Evolutionary conservation across 108 stramenopile genomes (phyloP).

Genomic region (Fistulifera pelliculosa): DNA sequence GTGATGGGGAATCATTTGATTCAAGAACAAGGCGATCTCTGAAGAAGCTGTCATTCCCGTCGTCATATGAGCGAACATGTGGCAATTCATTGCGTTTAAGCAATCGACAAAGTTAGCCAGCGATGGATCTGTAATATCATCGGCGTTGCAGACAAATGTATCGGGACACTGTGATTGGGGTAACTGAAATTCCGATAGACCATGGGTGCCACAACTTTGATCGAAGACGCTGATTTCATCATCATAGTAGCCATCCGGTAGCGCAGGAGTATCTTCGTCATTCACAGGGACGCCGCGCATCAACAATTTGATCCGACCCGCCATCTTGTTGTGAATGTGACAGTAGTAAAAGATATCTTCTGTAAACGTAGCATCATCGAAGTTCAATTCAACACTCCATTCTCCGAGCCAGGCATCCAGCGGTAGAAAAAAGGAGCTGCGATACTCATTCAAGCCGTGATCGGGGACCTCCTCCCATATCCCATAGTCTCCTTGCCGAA

Average conservation of each 20-base stretch:
- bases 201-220: constrained; percentile 62
- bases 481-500: constrained; percentile 28
- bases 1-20: constrained; percentile 82
- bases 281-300: constrained; percentile 30
- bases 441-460: constrained; percentile 80
- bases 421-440: constrained; percentile 75
- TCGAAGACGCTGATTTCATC: constrained; percentile 33
- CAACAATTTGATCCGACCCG: constrained; percentile 43
- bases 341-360: constrained; percentile 91
- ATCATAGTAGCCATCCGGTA: constrained; percentile 51
- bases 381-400: constrained; percentile 53
- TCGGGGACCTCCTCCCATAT: constrained; percentile 27
- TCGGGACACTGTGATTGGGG: constrained; percentile 42
- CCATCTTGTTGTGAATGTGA: constrained; percentile 44
- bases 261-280: constrained; percentile 18
- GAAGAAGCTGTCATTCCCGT: constrained; percentile 14
- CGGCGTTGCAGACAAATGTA: constrained; percentile 37
- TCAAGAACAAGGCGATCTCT: constrained; percentile 44
- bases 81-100: constrained; percentile 22
- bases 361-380: constrained; percentile 30
- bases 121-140: neutral
- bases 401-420: constrained; percentile 53
- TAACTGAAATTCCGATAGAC: constrained; percentile 30
- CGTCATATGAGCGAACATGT: constrained; percentile 62
- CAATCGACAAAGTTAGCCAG: neutral